phyloP scores from a whole-genome alignment of 345 rosid genomes.

The Xanthoceras sorbifolium region DNA sequence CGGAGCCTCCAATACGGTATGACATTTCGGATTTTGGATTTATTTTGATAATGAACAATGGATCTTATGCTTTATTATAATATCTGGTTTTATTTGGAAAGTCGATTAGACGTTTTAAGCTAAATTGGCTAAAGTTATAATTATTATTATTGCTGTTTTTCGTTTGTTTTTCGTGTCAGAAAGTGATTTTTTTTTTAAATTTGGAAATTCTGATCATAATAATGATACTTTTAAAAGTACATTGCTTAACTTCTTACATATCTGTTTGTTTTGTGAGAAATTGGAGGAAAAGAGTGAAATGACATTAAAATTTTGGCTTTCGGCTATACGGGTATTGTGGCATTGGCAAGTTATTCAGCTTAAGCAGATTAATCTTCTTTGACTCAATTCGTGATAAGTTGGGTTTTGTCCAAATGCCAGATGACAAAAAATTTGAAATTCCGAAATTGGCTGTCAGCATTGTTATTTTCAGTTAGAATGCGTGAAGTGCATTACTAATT shows the following conservation, averaged over 20 bases:
- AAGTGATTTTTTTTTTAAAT: neutral
- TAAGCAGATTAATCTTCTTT: neutral
- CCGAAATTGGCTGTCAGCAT: neutral
- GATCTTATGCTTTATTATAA: conserved; percentile 12
- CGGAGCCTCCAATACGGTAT: conserved; percentile 77
- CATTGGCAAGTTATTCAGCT: neutral
- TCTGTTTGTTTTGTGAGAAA: conserved; percentile 4
- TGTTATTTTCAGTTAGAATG: neutral
- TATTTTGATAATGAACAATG: conserved; percentile 3
- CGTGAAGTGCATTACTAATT: neutral
- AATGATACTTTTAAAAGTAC: conserved; percentile 2
- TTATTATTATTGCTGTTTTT: too few relatives aligned
- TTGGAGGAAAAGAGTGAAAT: neutral
- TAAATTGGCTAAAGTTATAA: neutral
- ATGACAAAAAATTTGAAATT: neutral
- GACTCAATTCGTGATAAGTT: neutral
- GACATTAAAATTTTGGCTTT: neutral
- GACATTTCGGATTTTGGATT: conserved; percentile 9
- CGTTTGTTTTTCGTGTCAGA: too few relatives aligned
- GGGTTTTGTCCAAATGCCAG: neutral
- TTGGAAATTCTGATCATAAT: neutral
- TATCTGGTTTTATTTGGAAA: neutral
- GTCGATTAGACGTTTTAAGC: neutral
- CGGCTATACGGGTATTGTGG: neutral
- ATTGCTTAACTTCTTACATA: neutral